phyloP scores from a whole-genome alignment of 495 filamentous ascomycete species.

The Haplographium delicatum region DNA sequence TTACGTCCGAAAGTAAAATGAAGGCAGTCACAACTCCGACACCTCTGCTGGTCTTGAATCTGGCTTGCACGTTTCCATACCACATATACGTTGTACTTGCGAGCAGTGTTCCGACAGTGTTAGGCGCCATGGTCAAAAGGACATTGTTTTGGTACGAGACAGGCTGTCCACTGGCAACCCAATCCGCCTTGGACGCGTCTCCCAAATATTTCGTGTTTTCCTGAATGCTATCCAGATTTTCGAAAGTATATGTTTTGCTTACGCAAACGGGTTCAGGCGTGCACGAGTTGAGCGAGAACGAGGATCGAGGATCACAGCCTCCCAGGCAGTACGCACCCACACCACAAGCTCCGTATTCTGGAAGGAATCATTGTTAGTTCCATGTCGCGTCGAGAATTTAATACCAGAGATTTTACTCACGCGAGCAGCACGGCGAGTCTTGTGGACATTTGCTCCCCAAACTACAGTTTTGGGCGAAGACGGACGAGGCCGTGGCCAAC shows the following conservation, averaged over 20 bases:
- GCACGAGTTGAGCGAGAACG: slow-evolving; percentile 76
- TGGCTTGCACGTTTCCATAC: slow-evolving; percentile 90
- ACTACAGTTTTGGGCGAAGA: slow-evolving; percentile 41
- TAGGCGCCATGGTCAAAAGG: slow-evolving; percentile 79
- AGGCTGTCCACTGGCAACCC: slow-evolving; percentile 79
- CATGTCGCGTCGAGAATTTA: slow-evolving; percentile 23
- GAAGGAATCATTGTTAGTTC: slow-evolving; percentile 6
- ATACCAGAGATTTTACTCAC: slow-evolving; percentile 49
- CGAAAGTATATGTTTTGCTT: slow-evolving; percentile 64
- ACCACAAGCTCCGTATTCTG: slow-evolving; percentile 92
- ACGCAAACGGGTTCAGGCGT: slow-evolving; percentile 80
- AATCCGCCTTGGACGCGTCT: slow-evolving; percentile 69
- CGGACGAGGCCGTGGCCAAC: slow-evolving; percentile 27
- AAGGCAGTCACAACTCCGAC: slow-evolving; percentile 91
- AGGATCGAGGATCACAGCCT: slow-evolving; percentile 84
- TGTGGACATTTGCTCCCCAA: slow-evolving; percentile 64
- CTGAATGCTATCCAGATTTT: slow-evolving; percentile 59
- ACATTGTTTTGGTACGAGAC: slow-evolving; percentile 56
- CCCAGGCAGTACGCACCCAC: slow-evolving; percentile 94
- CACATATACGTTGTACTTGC: slow-evolving; percentile 88
- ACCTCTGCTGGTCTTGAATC: slow-evolving; percentile 79
- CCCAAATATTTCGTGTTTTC: slow-evolving; percentile 80
- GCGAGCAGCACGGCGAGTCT: slow-evolving; percentile 82
- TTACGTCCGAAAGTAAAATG: slow-evolving; percentile 88
- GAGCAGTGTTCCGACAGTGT: slow-evolving; percentile 81